Evolutionary conservation across 148 eudicot genomes (phyloP).

Genomic region (Drosera capensis): DNA sequence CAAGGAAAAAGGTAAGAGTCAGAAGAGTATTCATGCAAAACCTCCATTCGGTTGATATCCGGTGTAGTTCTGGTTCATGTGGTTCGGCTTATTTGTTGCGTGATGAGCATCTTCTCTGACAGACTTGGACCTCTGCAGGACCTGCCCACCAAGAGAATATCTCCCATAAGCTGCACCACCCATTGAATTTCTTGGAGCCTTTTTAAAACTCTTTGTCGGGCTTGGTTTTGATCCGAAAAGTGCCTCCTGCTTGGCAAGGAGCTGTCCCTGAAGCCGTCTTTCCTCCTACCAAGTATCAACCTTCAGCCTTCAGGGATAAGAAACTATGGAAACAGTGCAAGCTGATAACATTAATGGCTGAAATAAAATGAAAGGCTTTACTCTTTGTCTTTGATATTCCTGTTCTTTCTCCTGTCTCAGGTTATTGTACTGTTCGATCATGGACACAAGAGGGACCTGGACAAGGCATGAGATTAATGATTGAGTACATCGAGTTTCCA

Average conservation of each 20-base stretch:
- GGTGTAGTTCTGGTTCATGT: constrained; percentile 11
- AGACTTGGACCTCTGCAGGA: constrained; percentile 22
- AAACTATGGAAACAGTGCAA: not conserved
- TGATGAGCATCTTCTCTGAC: constrained; percentile 17
- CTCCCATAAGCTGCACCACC: constrained; percentile 27
- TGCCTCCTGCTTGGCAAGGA: constrained; percentile 60
- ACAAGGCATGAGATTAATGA: not conserved
- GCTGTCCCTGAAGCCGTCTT: constrained; percentile 66
- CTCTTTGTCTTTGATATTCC: constrained; percentile 63
- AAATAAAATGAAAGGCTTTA: constrained; percentile 12
- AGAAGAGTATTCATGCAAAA: no score
- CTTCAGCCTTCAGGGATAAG: not conserved
- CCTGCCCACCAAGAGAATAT: constrained; percentile 32
- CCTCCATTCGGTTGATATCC: constrained; percentile 17
- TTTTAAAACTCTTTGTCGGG: constrained; percentile 52
- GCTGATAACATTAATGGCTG: not conserved
- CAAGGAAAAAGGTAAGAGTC: constrained; percentile 7
- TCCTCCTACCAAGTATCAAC: constrained; percentile 37
- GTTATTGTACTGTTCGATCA: constrained; percentile 56
- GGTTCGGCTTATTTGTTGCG: constrained; percentile 14
- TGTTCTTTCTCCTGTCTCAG: constrained; percentile 57
- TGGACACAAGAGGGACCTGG: constrained; percentile 45
- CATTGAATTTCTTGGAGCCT: constrained; percentile 28
- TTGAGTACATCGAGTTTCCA: not conserved
- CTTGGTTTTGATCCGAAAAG: constrained; percentile 86